These are phyloP conservation scores for Trichoderma afroharzianum DNA, from an alignment of 2,329 filamentous ascomycete genomes.

Conservation along the genomic window DNA sequence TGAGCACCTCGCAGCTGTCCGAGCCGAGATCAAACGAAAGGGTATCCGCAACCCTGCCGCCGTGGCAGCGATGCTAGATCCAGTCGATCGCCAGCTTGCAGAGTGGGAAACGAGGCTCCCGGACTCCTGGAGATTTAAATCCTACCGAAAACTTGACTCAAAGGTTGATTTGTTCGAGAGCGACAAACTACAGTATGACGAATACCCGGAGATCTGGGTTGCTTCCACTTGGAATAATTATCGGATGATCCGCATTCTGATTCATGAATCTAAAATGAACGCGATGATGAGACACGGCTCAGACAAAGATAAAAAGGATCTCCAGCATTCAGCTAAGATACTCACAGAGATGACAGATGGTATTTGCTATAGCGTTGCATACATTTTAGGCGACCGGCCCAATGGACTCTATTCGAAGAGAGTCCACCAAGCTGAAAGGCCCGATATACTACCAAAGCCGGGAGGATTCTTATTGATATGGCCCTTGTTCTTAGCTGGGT, in stretches of 20 bases:
- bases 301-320: not conserved
- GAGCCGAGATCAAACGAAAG: not conserved
- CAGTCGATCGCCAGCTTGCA: not conserved
- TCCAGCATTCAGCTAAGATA: slow-evolving; percentile 16
- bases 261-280: not conserved
- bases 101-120: not conserved
- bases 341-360: slow-evolving; percentile 19
- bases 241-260: not conserved
- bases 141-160: not conserved
- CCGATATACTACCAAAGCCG: not conserved
- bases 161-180: not conserved
- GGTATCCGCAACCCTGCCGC: not conserved
- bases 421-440: not conserved
- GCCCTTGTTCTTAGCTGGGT: not conserved
- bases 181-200: not conserved
- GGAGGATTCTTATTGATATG: not conserved
- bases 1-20: not conserved
- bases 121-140: not conserved
- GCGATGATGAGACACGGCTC: not conserved
- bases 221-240: not conserved
- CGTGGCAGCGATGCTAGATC: not conserved
- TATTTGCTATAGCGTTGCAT: slow-evolving; percentile 22
- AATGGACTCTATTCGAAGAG: not conserved
- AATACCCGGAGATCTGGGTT: not conserved
- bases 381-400: slow-evolving; percentile 20